A percentile compares a stretch with the other conserved stretches of the same genome.
These are phyloP conservation scores for Strigomonas oncopelti DNA, from an alignment of 208 protist species.

Conservation along the genomic window DNA sequence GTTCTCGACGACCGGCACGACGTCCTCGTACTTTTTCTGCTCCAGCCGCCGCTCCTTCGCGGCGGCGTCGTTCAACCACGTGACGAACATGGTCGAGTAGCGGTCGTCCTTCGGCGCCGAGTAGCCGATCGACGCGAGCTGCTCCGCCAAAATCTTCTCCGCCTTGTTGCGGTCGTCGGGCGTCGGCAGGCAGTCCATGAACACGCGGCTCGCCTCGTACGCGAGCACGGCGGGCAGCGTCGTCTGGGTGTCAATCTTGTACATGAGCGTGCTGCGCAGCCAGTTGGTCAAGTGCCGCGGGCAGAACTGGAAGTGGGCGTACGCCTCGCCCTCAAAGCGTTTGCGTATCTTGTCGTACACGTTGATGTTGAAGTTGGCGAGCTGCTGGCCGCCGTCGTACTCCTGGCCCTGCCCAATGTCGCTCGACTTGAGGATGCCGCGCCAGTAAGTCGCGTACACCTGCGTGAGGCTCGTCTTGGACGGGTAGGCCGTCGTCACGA, in stretches of 20 bases:
- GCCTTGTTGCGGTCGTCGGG: constrained; percentile 66
- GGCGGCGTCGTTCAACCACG: constrained; percentile 64
- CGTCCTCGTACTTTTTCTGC: constrained; percentile 71
- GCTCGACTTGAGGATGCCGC: constrained; percentile 56
- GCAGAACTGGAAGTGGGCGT: constrained; percentile 95
- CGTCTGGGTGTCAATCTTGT: constrained; percentile 83
- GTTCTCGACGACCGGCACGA: constrained; percentile 69
- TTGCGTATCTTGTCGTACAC: constrained; percentile 90
- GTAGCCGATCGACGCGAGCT: constrained; percentile 84
- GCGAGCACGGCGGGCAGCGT: constrained; percentile 89
- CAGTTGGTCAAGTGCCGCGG: constrained; percentile 95
- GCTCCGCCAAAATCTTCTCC: constrained; percentile 72
- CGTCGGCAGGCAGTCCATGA: constrained; percentile 90
- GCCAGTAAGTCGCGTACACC: constrained; percentile 92
- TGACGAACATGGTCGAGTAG: constrained; percentile 81
- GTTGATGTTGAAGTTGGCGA: constrained; percentile 91
- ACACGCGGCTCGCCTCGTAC: constrained; percentile 92
- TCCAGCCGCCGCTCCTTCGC: constrained; percentile 36
- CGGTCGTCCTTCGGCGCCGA: constrained; percentile 71
- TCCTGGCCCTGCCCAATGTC: constrained; percentile 55
- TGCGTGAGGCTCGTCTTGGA: constrained; percentile 77
- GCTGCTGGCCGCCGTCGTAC: constrained; percentile 64
- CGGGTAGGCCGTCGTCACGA: constrained; percentile 91
- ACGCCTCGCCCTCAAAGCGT: constrained; percentile 91
- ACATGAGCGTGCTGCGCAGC: constrained; percentile 89